phyloP scores from a whole-genome alignment of 1,284 basidiomycete genomes.

The Cryptococcus wingfieldii region DNA sequence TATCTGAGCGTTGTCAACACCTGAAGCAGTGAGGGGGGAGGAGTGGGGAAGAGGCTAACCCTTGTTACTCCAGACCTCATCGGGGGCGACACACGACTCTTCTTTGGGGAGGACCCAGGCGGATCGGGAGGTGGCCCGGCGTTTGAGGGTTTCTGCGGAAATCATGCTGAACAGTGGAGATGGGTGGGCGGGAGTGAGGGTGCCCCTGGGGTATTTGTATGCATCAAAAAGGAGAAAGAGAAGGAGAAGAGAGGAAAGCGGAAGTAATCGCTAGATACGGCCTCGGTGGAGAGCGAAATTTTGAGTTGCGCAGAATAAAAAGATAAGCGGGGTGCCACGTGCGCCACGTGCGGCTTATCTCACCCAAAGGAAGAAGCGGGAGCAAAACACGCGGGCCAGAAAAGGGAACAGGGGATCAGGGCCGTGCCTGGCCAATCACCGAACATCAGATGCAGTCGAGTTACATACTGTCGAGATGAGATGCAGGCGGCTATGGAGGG shows the following conservation, averaged over 20 bases:
- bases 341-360: too few relatives aligned
- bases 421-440: background rate
- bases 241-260: too few relatives aligned
- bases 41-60: constrained; percentile 17
- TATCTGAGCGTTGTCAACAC: constrained; percentile 20
- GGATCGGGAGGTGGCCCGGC: constrained; percentile 7
- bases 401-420: too few relatives aligned
- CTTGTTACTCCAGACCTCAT: constrained; percentile 39
- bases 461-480: too few relatives aligned
- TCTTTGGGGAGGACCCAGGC: constrained; percentile 39
- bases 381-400: too few relatives aligned
- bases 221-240: too few relatives aligned
- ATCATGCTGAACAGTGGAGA: background rate
- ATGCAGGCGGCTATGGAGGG: background rate
- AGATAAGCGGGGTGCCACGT: too few relatives aligned
- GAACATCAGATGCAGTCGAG: background rate
- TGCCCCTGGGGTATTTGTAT: too few relatives aligned
- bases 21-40: background rate
- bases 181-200: background rate
- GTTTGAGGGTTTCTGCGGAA: constrained; percentile 4
- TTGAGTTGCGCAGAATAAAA: too few relatives aligned
- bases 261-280: too few relatives aligned
- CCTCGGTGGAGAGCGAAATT: too few relatives aligned
- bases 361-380: too few relatives aligned
- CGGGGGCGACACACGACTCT: constrained; percentile 38